Percentiles rank a stretch among this genome's conserved stretches.
Evolutionary conservation across 805 yeast species (phyloP).

Genomic region (Spathaspora arborariae): DNA sequence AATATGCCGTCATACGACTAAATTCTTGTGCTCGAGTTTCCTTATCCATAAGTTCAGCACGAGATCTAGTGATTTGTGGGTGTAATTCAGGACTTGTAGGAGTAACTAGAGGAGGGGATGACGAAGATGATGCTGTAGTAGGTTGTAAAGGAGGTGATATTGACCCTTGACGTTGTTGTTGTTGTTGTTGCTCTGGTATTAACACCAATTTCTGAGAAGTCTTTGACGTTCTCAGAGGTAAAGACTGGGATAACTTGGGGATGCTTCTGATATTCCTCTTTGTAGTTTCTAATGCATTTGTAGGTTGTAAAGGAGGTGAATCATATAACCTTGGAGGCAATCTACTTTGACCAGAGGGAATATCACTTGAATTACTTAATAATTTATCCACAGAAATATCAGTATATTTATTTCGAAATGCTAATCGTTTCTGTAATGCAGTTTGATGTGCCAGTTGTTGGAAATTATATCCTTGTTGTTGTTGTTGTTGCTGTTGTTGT

Average conservation of each 20-base stretch:
- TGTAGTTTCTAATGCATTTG: background rate
- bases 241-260: constrained; percentile 50
- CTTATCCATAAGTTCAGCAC: constrained; percentile 57
- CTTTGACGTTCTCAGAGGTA: constrained; percentile 77
- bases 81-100: constrained; percentile 14
- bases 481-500: constrained; percentile 15
- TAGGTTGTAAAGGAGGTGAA: background rate
- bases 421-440: constrained; percentile 24
- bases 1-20: constrained; percentile 87
- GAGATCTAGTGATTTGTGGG: constrained; percentile 34
- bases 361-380: constrained; percentile 74
- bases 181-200: constrained; percentile 60
- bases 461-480: constrained; percentile 6
- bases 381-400: constrained; percentile 80
- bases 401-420: constrained; percentile 50
- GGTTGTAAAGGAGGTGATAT: constrained; percentile 6
- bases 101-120: constrained; percentile 1
- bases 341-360: constrained; percentile 74
- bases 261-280: constrained; percentile 37
- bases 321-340: constrained; percentile 24
- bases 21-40: constrained; percentile 59
- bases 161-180: constrained; percentile 12
- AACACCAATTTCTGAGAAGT: constrained; percentile 81
- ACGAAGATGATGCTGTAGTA: constrained; percentile 8
- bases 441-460: constrained; percentile 16